Evolutionary conservation across 1,284 basidiomycete genomes (phyloP).

Genomic region (Schizopora paradoxa): DNA sequence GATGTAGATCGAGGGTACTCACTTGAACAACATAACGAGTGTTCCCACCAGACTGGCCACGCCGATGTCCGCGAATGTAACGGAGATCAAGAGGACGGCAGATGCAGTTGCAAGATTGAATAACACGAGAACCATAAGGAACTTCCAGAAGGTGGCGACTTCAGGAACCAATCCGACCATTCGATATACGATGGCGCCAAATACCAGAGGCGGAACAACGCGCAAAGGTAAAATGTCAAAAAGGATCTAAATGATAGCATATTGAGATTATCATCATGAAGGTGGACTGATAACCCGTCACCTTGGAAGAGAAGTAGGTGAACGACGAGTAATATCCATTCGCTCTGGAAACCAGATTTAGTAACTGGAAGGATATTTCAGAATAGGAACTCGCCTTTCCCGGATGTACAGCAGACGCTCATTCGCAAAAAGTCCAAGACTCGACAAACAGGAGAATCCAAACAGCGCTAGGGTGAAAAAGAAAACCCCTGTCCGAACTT

Average conservation of each 20-base stretch:
- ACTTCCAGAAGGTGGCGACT: slow-evolving; percentile 93
- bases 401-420: slow-evolving; percentile 95
- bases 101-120: slow-evolving; percentile 95
- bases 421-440: slow-evolving; percentile 87
- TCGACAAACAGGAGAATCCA: slow-evolving; percentile 93
- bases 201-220: slow-evolving; percentile 89
- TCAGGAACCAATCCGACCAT: slow-evolving; percentile 91
- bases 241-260: slow-evolving; percentile 51
- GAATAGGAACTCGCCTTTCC: slow-evolving; percentile 59
- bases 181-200: slow-evolving; percentile 91
- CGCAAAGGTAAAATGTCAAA: slow-evolving; percentile 95
- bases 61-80: slow-evolving; percentile 79
- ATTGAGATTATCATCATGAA: not conserved
- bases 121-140: slow-evolving; percentile 88
- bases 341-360: slow-evolving; percentile 44
- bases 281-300: slow-evolving; percentile 18
- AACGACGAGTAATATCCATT: slow-evolving; percentile 97
- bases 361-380: not conserved
- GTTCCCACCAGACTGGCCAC: slow-evolving; percentile 93
- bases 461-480: slow-evolving; percentile 95
- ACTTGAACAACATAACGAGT: slow-evolving; percentile 97
- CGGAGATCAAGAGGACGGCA: slow-evolving; percentile 85
- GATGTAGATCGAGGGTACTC: slow-evolving; percentile 30
- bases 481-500: slow-evolving; percentile 68
- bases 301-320: slow-evolving; percentile 94